Evolutionary conservation across 192 early-diverging fungal genomes (phyloP), one percentile per base, ranked within the genome.

Genomic region (Entophlyctis luteolus): DNA sequence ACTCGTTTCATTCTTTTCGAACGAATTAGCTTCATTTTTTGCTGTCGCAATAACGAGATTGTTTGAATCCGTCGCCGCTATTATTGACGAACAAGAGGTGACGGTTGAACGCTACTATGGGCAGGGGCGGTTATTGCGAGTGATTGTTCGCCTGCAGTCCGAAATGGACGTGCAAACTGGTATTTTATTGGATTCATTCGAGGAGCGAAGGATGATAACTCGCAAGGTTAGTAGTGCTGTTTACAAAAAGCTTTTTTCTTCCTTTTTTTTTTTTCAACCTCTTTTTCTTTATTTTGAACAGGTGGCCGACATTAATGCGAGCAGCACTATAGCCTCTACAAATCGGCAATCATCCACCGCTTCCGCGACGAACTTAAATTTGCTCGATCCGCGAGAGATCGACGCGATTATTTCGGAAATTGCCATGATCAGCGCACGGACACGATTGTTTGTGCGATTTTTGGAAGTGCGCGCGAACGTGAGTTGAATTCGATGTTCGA

Each of bases 21-120:
- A 49, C 37, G 50, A 16, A 23, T 42, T 45, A 2, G 18, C 35
- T 22, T 22, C 81, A 28, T 79, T 88, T 34, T 94, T 87, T 72
- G 92, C 91, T 4, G 82, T 90, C 39, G 79, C 89, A 8, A 59
- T 96, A n/a, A 95, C 89, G 12, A 68, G 82, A 23, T 71, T 99
- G 46, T 99, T 95, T 75, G 96, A 99, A 76, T 84, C 84, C 8
- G 86, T 93, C 53, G 95, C 95, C 1, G 75, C 83, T 2, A 81
- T 93, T n/a, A 81, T 98, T 35, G 92, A 96, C 74, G 86, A 89
- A 60, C 91, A 96, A 65, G 88, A 93, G 52, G 82, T 88, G 3
- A 78, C 94, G 1, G 88, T 99, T 2, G 85, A 93, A 62, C 74
- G 82, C 5, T 81, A 90, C 59, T 97, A 94, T 76, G 96, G 96